Percentiles rank a stretch among this genome's conserved stretches.
These are phyloP conservation scores for apple (Malus domestica) DNA, from an alignment of 306 rosid species.

Conservation along the genomic window DNA sequence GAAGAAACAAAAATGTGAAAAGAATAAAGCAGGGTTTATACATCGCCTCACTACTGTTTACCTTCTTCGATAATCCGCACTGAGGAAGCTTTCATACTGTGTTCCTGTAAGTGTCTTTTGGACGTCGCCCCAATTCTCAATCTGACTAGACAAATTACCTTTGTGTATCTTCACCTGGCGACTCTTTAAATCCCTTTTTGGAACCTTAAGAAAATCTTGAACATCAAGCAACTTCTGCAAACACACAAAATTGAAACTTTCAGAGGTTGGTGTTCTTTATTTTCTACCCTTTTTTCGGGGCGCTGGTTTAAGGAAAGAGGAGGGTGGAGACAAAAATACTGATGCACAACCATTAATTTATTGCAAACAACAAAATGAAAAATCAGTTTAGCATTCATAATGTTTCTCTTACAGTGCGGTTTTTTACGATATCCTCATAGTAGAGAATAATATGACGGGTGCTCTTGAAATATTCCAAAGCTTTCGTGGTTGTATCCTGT, in stretches of 20 bases:
- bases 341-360: not conserved
- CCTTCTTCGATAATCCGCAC: constrained; percentile 44
- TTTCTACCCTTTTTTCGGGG: not conserved
- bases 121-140: constrained; percentile 64
- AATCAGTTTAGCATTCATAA: not conserved
- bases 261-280: not conserved
- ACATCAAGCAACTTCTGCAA: constrained; percentile 70
- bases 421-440: constrained; percentile 79
- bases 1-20: constrained; percentile 1
- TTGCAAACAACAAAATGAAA: not conserved
- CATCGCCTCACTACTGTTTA: constrained; percentile 28
- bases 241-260: constrained; percentile 8
- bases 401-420: constrained; percentile 60
- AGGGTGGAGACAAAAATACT: no score
- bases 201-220: constrained; percentile 82
- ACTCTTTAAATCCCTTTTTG: constrained; percentile 55
- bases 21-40: constrained; percentile 31
- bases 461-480: constrained; percentile 86
- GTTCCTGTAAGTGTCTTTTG: constrained; percentile 58
- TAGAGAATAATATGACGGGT: constrained; percentile 67
- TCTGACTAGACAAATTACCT: constrained; percentile 57
- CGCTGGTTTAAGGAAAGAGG: not conserved
- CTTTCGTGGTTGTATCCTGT: constrained; percentile 62
- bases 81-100: constrained; percentile 50
- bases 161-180: constrained; percentile 95